phyloP scores from a whole-genome alignment of 179 eudicot species.

The Beta corolliflora region DNA sequence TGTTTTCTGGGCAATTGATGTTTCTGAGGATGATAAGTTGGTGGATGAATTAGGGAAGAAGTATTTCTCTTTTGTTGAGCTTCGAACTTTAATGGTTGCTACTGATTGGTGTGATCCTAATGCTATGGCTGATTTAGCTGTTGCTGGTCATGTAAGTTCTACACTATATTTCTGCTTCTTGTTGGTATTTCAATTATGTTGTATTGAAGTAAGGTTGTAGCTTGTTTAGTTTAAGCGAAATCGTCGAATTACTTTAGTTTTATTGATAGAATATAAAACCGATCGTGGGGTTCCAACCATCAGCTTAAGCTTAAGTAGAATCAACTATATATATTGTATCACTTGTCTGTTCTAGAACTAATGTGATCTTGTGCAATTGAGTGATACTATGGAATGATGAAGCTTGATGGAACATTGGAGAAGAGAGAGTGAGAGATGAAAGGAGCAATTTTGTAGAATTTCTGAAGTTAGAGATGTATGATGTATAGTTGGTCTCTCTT shows the following conservation, averaged over 20 bases:
- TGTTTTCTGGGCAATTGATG: slow-evolving; percentile 90
- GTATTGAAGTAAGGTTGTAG: neutral
- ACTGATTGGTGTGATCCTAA: slow-evolving; percentile 84
- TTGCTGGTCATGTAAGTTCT: slow-evolving; percentile 94
- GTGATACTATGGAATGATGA: neutral
- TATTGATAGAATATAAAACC: too few relatives aligned
- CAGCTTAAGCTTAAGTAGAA: too few relatives aligned
- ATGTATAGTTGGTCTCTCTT: neutral
- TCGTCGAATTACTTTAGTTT: neutral
- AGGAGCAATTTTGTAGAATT: too few relatives aligned
- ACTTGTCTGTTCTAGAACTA: neutral
- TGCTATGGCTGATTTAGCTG: slow-evolving; percentile 82
- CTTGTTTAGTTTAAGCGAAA: neutral
- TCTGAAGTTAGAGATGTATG: neutral
- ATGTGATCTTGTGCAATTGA: neutral
- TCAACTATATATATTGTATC: neutral
- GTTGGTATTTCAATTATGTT: neutral
- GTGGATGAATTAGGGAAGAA: slow-evolving; percentile 59
- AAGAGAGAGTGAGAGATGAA: neutral
- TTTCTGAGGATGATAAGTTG: slow-evolving; percentile 53
- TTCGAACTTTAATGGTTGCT: slow-evolving; percentile 97
- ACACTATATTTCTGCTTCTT: neutral
- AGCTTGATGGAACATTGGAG: neutral
- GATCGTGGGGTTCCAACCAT: too few relatives aligned
- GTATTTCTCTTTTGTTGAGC: slow-evolving; percentile 72